Conservation (phyloP, 352 stramenopile genomes). For the Pythium apleroticum region DNA sequence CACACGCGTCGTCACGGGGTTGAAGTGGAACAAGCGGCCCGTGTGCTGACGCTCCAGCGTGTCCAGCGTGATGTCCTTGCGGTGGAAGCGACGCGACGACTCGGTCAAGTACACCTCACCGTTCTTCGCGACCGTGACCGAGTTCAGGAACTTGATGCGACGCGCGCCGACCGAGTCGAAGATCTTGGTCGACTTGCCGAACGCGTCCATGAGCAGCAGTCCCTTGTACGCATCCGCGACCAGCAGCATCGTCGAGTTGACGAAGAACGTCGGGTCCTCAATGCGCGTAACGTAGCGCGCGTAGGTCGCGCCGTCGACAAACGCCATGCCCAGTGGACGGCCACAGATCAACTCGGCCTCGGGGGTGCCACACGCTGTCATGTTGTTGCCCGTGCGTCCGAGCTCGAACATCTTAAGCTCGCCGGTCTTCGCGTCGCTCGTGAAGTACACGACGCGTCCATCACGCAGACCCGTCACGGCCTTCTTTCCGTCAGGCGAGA, state of each 20-base stretch:
- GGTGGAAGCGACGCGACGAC: conserved; percentile 49
- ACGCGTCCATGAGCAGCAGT: conserved; percentile 54
- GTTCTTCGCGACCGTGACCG: conserved; percentile 40
- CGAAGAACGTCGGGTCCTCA: conserved; percentile 39
- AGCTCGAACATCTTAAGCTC: conserved; percentile 45
- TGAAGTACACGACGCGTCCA: conserved; percentile 53
- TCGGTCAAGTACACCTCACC: conserved; percentile 61
- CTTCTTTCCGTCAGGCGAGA: conserved; percentile 19
- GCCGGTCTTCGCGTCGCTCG: conserved; percentile 7
- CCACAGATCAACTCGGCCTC: conserved; percentile 49
- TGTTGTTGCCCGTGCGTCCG: conserved; percentile 41
- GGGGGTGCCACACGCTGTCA: conserved; percentile 29
- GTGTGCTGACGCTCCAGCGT: conserved; percentile 45
- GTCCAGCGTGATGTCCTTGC: conserved; percentile 44
- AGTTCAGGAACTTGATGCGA: conserved; percentile 47
- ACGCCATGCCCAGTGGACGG: conserved; percentile 49
- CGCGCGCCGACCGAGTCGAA: conserved; percentile 49
- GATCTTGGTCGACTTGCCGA: conserved; percentile 47
- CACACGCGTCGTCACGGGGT: conserved; percentile 31
- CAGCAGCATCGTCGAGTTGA: conserved; percentile 50
- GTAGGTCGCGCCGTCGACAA: conserved; percentile 40
- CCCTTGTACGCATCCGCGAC: conserved; percentile 65
- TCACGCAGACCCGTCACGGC: conserved; percentile 49
- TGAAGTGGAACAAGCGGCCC: conserved; percentile 53
- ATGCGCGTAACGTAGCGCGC: conserved; percentile 46